phyloP scores from a whole-genome alignment of 1,139 yeast genomes.

The Trichomonascaceae sp. region DNA sequence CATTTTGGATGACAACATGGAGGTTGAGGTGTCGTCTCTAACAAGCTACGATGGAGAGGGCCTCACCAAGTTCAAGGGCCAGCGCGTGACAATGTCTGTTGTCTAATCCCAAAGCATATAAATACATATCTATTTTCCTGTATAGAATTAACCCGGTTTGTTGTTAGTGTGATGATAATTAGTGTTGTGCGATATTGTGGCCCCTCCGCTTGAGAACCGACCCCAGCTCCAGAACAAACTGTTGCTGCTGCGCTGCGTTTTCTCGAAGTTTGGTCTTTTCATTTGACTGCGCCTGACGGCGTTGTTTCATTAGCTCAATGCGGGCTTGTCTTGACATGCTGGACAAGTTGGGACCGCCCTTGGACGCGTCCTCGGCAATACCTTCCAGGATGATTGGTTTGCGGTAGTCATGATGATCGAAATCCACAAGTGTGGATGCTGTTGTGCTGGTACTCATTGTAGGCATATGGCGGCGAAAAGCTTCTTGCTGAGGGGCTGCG shows the following conservation, averaged over 20 bases:
- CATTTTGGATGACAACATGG: conserved; percentile 27
- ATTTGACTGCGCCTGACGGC: conserved; percentile 12
- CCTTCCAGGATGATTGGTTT: conserved; percentile 14
- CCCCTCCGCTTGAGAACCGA: too few species aligned
- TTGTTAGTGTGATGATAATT: too few species aligned
- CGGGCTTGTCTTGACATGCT: conserved; percentile 17
- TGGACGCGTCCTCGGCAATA: conserved; percentile 11
- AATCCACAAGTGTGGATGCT: conserved; percentile 9
- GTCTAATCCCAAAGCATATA: too few species aligned
- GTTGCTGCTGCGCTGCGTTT: conserved; percentile 9
- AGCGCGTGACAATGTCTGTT: conserved; percentile 24
- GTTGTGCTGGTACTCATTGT: conserved; percentile 7
- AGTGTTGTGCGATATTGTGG: too few species aligned
- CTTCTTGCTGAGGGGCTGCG: background rate
- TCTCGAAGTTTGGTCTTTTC: conserved; percentile 5
- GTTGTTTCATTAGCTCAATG: conserved; percentile 14
- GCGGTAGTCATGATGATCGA: conserved; percentile 4
- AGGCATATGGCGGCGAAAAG: conserved; percentile 3
- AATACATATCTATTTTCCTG: too few species aligned
- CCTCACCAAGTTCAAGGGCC: conserved; percentile 45
- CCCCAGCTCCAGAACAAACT: conserved; percentile 17
- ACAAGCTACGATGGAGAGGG: conserved; percentile 84
- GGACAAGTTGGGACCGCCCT: conserved; percentile 4
- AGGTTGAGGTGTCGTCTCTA: conserved; percentile 67
- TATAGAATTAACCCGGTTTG: too few species aligned